Conservation (phyloP, 2,329 filamentous ascomycete genomes). For the Cercospora canescens region DNA sequence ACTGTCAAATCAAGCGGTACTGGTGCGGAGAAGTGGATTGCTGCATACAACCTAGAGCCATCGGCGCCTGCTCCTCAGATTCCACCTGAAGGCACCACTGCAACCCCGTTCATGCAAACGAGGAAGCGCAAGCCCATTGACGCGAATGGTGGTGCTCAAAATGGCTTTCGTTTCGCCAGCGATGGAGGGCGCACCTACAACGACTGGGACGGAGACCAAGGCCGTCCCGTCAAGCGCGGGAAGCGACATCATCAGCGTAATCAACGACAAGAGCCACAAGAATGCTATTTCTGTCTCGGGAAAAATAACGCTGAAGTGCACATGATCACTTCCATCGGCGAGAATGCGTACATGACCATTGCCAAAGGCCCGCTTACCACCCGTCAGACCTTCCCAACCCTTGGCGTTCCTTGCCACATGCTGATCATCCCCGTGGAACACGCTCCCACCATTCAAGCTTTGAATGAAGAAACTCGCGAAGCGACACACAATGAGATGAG, state of each 20-base stretch:
- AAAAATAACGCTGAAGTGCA: conserved; percentile 82
- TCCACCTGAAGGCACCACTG: conserved; percentile 70
- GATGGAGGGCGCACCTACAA: conserved; percentile 43
- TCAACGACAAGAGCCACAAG: conserved; percentile 52
- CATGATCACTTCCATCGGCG: conserved; percentile 85
- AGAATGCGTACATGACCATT: conserved; percentile 84
- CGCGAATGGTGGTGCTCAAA: conserved; percentile 34
- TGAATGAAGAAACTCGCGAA: conserved; percentile 56
- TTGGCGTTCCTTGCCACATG: conserved; percentile 80
- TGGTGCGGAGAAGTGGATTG: conserved; percentile 68
- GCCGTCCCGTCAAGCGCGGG: conserved; percentile 16
- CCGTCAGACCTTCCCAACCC: conserved; percentile 66
- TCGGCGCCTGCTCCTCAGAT: conserved; percentile 60
- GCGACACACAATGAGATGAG: conserved; percentile 78
- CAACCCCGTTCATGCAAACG: conserved; percentile 66
- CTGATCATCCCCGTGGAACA: conserved; percentile 90
- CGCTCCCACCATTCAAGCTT: conserved; percentile 69
- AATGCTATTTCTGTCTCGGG: conserved; percentile 94
- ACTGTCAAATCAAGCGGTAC: conserved; percentile 48
- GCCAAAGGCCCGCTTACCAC: conserved; percentile 87
- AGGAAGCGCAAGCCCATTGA: conserved; percentile 53
- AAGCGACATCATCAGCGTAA: conserved; percentile 17
- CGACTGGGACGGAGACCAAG: conserved; percentile 17
- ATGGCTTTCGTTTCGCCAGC: conserved; percentile 53
- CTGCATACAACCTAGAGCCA: conserved; percentile 63